Percentiles rank a stretch among this genome's conserved stretches.
These are phyloP conservation scores for Pseudozyma flocculosa DNA, from an alignment of 1,284 basidiomycete genomes.

Conservation along the genomic window DNA sequence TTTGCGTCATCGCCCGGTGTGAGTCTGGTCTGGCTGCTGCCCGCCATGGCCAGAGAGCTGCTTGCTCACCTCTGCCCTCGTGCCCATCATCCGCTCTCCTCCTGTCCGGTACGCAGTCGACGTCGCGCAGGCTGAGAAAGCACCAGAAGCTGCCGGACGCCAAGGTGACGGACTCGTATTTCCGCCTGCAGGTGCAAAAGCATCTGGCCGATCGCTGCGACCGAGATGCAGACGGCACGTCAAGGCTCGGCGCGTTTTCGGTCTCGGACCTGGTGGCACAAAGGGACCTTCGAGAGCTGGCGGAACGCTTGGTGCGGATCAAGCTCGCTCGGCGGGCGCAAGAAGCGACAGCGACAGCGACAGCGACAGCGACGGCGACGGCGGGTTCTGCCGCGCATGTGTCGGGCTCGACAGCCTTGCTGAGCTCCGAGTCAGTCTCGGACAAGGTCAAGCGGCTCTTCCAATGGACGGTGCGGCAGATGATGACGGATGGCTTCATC, in stretches of 20 bases:
- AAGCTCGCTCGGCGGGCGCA: background rate
- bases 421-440: background rate
- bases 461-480: conserved; percentile 27
- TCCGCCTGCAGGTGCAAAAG: conserved; percentile 30
- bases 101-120: background rate
- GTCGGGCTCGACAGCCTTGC: background rate
- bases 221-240: too few species aligned
- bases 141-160: conserved; percentile 21
- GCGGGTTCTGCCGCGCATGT: background rate
- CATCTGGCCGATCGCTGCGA: background rate
- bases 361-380: background rate
- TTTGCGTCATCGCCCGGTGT: too few species aligned
- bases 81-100: too few species aligned
- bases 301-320: conserved; percentile 16
- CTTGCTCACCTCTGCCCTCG: too few species aligned
- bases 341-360: too few species aligned
- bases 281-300: conserved; percentile 7
- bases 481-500: conserved; percentile 37
- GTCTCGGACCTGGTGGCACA: conserved; percentile 7
- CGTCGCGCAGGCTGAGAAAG: conserved; percentile 8
- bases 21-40: too few species aligned
- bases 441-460: conserved; percentile 24
- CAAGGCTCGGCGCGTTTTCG: conserved; percentile 9
- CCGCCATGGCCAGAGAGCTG: too few species aligned
- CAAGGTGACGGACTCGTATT: conserved; percentile 23